Base-by-base conservation (phyloP, 805 yeast species). In the Clavispora fructus region DNA sequence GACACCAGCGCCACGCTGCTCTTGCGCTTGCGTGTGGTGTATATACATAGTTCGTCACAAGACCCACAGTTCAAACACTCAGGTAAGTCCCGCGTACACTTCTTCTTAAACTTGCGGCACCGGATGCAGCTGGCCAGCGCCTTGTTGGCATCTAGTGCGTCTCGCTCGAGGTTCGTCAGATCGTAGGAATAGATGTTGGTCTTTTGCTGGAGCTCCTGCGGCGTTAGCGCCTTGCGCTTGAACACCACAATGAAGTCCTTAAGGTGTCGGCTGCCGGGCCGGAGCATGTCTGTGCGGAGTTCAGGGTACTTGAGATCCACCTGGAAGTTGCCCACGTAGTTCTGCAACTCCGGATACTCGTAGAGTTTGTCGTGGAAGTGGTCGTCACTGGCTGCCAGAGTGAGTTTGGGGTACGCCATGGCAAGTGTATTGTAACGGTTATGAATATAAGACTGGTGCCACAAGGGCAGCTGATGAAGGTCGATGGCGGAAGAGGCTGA, bases 81-180 rank as follows among this genome's bases (percentile, higher is more conserved):
- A 3, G 69, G 69, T 5, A 63, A 49, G 14, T 50, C 54, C 19
- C 69, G 51, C 7, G 67, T 56, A 49, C 69, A 65, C 43, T 58
- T 64, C 47, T 62, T 61, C 43, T 64, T 64, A 44, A 54, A 60
- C 40, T 60, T 57, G 11, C 67, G 61, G 45, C 69, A 65, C n/a
- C 69, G 54, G 17, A 58, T 44, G 42, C 69, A 65, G 48, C 66
- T 63, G 23, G 55, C 51, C 29, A 58, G 58, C 0, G 68, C 54
- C 45, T 51, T 57, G 28, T 56, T 43, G n/a, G 47, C 47, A 43
- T 58, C 59, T 10, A 49, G 44, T n/a, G 42, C 30, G 35, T 57
- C 63, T 16, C 57, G 42, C 39, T 59, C 60, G 5, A 61, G 53
- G 17, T 49, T 48, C 13, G 51, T 39, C 8, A 51, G 50, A 29